A percentile compares a stretch with the other conserved stretches of the same genome.
Conservation (phyloP, 305 asterid genomes). For the Fraxinus floribunda region DNA sequence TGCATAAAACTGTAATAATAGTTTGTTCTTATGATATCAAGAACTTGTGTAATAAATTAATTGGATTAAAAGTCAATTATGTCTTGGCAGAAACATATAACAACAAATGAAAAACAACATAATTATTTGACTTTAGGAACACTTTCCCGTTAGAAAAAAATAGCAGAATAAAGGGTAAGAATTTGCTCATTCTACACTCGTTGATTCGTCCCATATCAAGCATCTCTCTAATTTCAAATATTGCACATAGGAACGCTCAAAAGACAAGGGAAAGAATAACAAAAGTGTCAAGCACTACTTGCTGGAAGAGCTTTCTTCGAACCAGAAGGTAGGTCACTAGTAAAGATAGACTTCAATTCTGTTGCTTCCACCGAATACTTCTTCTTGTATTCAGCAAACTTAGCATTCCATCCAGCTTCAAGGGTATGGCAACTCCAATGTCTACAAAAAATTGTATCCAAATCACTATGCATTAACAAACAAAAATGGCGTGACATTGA, state of each 20-base stretch:
- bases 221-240: background rate
- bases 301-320: slow-evolving; percentile 99
- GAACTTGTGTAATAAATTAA: too few relatives aligned
- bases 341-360: slow-evolving; percentile 49
- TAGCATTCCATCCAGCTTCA: slow-evolving; percentile 84
- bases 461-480: too few relatives aligned
- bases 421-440: slow-evolving; percentile 59
- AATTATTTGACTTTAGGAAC: background rate
- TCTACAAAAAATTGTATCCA: too few relatives aligned
- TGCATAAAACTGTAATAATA: too few relatives aligned
- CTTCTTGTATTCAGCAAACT: slow-evolving; percentile 79
- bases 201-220: background rate
- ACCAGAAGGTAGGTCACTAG: slow-evolving; percentile 77
- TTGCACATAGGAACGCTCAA: background rate
- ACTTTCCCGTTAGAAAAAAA: background rate
- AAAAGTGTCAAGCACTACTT: slow-evolving; percentile 34
- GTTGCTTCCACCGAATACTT: slow-evolving; percentile 81
- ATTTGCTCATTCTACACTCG: background rate
- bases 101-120: background rate
- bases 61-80: too few relatives aligned
- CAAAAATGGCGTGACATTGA: too few relatives aligned
- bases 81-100: background rate
- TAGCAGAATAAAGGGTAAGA: background rate
- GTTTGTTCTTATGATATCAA: too few relatives aligned
- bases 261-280: background rate